These are phyloP conservation scores for Solanum dulcamara DNA, from an alignment of 257 asterid genomes.

Conservation along the genomic window DNA sequence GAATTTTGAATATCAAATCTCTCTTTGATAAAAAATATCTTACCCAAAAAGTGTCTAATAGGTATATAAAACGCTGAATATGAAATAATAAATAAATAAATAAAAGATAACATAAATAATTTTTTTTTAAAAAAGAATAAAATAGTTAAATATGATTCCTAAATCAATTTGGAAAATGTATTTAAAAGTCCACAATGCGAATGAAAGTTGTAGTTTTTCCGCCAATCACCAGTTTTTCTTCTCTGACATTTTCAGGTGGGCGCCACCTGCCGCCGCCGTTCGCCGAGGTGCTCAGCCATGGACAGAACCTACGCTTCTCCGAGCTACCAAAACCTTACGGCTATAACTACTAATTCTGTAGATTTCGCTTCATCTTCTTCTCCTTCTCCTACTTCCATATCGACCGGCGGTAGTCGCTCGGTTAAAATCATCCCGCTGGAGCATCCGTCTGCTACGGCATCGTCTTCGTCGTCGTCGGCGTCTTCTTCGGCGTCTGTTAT, in stretches of 20 bases:
- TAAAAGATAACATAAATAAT: not conserved
- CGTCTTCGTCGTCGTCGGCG: constrained; percentile 12
- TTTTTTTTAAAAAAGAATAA: not conserved
- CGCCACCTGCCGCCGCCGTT: not conserved
- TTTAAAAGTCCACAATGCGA: not conserved
- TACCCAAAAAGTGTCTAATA: not conserved
- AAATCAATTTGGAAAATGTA: not conserved
- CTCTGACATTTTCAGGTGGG: not conserved
- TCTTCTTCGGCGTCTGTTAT: constrained; percentile 11
- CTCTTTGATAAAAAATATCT: not conserved
- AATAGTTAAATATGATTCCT: not conserved
- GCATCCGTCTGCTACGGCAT: constrained; percentile 37
- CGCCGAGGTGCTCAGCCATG: constrained; percentile 3
- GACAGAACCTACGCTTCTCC: constrained; percentile 55
- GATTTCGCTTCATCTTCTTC: not conserved
- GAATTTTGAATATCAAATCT: not conserved
- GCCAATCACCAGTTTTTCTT: not conserved
- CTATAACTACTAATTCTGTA: not conserved
- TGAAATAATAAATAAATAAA: not conserved
- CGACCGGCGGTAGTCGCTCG: constrained; percentile 25
- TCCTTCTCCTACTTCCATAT: not conserved
- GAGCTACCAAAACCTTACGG: constrained; percentile 51
- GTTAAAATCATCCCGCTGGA: constrained; percentile 64
- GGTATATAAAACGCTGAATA: fast-evolving
- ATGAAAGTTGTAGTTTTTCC: not conserved